A percentile compares a stretch with the other conserved stretches of the same genome.
Conservation (phyloP, 1,139 yeast species). For the Pneumocystis carinii region DNA sequence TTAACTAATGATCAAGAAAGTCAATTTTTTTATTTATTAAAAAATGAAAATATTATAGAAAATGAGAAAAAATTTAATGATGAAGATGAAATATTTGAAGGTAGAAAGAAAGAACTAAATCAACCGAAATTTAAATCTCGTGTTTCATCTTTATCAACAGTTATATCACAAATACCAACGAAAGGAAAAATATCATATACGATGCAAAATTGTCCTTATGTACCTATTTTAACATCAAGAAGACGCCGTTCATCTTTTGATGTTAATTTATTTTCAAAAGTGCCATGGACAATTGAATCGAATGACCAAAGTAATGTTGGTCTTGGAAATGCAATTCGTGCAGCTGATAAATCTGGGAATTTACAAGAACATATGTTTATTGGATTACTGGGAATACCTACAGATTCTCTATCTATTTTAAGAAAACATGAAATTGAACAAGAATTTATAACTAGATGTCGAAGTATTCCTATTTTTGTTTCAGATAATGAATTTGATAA, state of each 20-base stretch:
- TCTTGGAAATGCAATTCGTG: conserved; percentile 64
- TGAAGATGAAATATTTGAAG: background rate
- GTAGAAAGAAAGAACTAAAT: background rate
- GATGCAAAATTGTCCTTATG: background rate
- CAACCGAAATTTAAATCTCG: background rate
- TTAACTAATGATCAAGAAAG: background rate
- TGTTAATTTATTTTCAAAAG: conserved; percentile 36
- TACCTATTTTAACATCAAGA: background rate
- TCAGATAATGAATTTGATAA: conserved; percentile 5
- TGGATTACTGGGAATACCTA: conserved; percentile 66
- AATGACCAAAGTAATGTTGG: conserved; percentile 80
- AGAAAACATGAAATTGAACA: conserved; percentile 26
- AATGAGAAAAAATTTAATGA: background rate
- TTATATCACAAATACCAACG: background rate
- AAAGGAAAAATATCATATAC: background rate
- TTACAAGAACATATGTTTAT: conserved; percentile 53
- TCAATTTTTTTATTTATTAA: background rate
- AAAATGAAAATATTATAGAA: background rate
- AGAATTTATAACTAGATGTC: conserved; percentile 18
- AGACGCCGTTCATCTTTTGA: background rate
- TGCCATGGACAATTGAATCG: conserved; percentile 61
- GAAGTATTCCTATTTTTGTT: conserved; percentile 4
- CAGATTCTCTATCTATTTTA: conserved; percentile 53
- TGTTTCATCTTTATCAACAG: background rate
- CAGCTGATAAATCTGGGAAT: conserved; percentile 37